These are phyloP conservation scores for Allium cepa DNA, from an alignment of 106 monocot species.

Conservation along the genomic window DNA sequence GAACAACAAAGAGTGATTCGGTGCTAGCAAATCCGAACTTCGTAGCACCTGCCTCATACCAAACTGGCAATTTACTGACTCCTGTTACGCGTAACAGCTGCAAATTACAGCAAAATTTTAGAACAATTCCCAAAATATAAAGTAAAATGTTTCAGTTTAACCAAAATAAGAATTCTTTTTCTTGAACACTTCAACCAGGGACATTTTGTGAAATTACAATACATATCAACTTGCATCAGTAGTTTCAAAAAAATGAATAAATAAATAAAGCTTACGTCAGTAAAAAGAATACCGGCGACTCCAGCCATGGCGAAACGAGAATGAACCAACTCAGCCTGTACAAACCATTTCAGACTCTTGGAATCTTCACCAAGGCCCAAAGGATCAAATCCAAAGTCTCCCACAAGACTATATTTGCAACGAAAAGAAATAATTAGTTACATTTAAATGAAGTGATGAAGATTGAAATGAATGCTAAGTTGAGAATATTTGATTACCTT, in stretches of 20 bases:
- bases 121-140: background rate
- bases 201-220: background rate
- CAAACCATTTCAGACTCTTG: conserved; percentile 61
- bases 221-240: conserved; percentile 23
- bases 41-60: conserved; percentile 84
- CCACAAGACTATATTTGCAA: conserved; percentile 23
- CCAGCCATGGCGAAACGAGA: conserved; percentile 83
- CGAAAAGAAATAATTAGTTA: background rate
- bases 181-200: background rate
- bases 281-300: conserved; percentile 67
- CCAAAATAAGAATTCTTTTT: no score
- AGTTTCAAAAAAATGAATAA: background rate
- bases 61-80: conserved; percentile 61
- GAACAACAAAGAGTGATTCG: conserved; percentile 59
- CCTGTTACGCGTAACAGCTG: conserved; percentile 71
- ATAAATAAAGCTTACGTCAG: conserved; percentile 45
- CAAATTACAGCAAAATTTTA: conserved; percentile 1
- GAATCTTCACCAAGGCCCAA: conserved; percentile 76
- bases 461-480: no score
- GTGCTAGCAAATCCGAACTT: conserved; percentile 74
- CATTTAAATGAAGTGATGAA: no score
- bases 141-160: no score
- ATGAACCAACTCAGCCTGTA: conserved; percentile 87
- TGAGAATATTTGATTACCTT: conserved; percentile 14
- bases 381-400: conserved; percentile 73